Conservation (phyloP, 371 early-diverging fungal species). For the Batrachochytrium dendrobatidis region DNA sequence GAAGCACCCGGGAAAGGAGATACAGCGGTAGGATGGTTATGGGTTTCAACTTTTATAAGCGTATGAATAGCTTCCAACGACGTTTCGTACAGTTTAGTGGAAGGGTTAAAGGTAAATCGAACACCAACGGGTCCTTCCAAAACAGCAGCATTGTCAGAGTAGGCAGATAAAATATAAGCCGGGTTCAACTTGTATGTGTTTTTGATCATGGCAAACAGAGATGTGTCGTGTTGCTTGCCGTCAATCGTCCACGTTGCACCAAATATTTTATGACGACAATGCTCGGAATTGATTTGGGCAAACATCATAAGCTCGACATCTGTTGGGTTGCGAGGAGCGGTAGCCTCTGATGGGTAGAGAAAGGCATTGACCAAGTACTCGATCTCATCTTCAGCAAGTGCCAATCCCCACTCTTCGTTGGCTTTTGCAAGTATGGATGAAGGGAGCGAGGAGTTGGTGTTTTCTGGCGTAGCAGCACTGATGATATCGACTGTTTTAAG, state of each 20-base stretch:
- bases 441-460: conserved; percentile 30
- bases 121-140: conserved; percentile 70
- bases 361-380: conserved; percentile 87
- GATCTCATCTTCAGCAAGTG: conserved; percentile 89
- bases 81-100: conserved; percentile 18
- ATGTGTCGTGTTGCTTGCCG: conserved; percentile 62
- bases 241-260: conserved; percentile 93
- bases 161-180: conserved; percentile 80
- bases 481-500: conserved; percentile 59
- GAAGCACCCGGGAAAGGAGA: conserved; percentile 95
- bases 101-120: conserved; percentile 55
- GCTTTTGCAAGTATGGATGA: conserved; percentile 61
- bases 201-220: conserved; percentile 89
- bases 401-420: conserved; percentile 84
- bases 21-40: conserved; percentile 97
- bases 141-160: conserved; percentile 96
- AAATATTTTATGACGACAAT: conserved; percentile 98
- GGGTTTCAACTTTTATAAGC: conserved; percentile 94
- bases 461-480: conserved; percentile 22
- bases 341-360: conserved; percentile 30
- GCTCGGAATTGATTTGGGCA: conserved; percentile 98
- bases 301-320: conserved; percentile 98
- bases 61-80: conserved; percentile 65
- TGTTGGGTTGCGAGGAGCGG: conserved; percentile 74
- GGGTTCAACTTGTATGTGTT: conserved; percentile 83